phyloP scores from a whole-genome alignment of 768 basidiomycete genomes.

The Omphalotus guepiniiformis region DNA sequence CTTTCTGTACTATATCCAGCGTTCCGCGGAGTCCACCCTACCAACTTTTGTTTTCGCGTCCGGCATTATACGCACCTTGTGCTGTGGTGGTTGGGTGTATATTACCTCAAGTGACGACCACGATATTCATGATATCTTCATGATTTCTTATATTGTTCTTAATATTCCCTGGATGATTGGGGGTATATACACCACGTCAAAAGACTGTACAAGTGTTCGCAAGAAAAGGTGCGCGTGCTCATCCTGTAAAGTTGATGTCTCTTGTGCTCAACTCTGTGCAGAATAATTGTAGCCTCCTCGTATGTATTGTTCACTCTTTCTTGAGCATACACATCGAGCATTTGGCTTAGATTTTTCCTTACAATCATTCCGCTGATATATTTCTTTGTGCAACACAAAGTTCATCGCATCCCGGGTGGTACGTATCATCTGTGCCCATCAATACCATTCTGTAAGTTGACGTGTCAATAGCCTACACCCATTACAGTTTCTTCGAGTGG shows the following conservation, averaged over 20 bases:
- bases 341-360: slow-evolving; percentile 58
- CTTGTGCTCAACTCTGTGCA: slow-evolving; percentile 20
- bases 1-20: slow-evolving; percentile 58
- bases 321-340: not conserved
- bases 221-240: slow-evolving; percentile 44
- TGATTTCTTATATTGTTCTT: slow-evolving; percentile 82
- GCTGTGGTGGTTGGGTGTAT: slow-evolving; percentile 91
- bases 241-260: not conserved
- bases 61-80: slow-evolving; percentile 70
- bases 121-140: slow-evolving; percentile 79
- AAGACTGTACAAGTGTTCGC: slow-evolving; percentile 32
- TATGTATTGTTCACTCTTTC: slow-evolving; percentile 25
- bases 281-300: slow-evolving; percentile 50
- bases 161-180: slow-evolving; percentile 91
- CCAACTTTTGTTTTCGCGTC: slow-evolving; percentile 51
- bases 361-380: slow-evolving; percentile 72
- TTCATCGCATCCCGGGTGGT: slow-evolving; percentile 77
- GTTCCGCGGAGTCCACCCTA: slow-evolving; percentile 35
- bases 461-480: slow-evolving; percentile 66
- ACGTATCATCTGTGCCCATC: slow-evolving; percentile 12
- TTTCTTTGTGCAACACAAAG: slow-evolving; percentile 84
- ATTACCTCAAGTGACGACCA: slow-evolving; percentile 84
- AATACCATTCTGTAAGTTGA: not conserved
- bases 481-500: slow-evolving; percentile 89
- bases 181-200: slow-evolving; percentile 53